phyloP scores from a whole-genome alignment of 805 yeast genomes.

The Yarrowia sp. region DNA sequence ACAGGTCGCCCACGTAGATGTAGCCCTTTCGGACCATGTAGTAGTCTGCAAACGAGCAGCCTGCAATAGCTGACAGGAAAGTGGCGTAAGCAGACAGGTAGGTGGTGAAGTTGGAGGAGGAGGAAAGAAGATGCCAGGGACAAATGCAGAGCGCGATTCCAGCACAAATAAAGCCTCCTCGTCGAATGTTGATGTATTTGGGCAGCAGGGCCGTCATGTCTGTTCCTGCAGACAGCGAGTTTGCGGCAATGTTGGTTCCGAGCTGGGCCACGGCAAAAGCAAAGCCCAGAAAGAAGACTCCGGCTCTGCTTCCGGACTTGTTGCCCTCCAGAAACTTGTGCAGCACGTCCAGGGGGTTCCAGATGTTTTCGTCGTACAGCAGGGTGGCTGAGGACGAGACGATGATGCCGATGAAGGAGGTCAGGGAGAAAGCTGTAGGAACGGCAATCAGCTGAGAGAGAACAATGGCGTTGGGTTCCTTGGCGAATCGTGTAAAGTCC shows the following conservation, averaged over 20 bases:
- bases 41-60: constrained; percentile 62
- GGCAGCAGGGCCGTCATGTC: constrained; percentile 51
- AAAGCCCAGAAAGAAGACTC: constrained; percentile 69
- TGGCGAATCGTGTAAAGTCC: constrained; percentile 82
- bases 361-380: constrained; percentile 64
- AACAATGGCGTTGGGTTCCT: constrained; percentile 49
- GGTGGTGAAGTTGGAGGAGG: constrained; percentile 71
- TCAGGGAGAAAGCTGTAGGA: constrained; percentile 73
- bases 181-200: constrained; percentile 53
- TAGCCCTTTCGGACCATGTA: constrained; percentile 70
- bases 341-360: constrained; percentile 83
- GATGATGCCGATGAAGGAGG: constrained; percentile 79
- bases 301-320: constrained; percentile 58
- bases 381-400: constrained; percentile 74
- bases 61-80: constrained; percentile 79
- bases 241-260: constrained; percentile 68
- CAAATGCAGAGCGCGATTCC: constrained; percentile 64
- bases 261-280: constrained; percentile 73
- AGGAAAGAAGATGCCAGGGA: constrained; percentile 76
- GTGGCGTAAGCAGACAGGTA: constrained; percentile 78
- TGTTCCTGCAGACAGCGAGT: constrained; percentile 50
- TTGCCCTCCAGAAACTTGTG: constrained; percentile 53
- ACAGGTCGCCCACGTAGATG: constrained; percentile 61
- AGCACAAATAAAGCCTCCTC: constrained; percentile 81
- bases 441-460: constrained; percentile 61